Evolutionary conservation across 1,284 basidiomycete species (phyloP).

Genomic region (Austroboletus rostrupii): DNA sequence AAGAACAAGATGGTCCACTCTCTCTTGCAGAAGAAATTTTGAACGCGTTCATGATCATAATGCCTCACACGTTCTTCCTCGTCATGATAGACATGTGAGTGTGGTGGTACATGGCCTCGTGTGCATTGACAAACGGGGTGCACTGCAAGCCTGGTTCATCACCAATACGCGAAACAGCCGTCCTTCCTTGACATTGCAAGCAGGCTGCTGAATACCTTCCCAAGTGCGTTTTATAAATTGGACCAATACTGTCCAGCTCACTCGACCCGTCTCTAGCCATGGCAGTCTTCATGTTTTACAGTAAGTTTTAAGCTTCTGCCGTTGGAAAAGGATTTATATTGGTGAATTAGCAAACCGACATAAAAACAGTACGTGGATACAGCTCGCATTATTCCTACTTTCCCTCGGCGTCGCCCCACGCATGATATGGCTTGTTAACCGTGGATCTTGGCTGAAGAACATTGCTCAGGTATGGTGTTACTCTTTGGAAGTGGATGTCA

Average conservation of each 20-base stretch:
- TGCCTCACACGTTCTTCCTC: conserved; percentile 68
- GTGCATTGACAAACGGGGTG: conserved; percentile 5
- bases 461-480: conserved; percentile 60
- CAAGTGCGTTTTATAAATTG: conserved; percentile 48
- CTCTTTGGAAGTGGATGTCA: background rate
- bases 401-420: conserved; percentile 57
- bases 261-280: conserved; percentile 46
- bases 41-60: conserved; percentile 54
- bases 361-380: conserved; percentile 50
- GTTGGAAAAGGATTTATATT: conserved; percentile 2
- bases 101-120: background rate
- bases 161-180: conserved; percentile 64
- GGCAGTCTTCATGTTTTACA: conserved; percentile 72
- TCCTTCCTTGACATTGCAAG: conserved; percentile 44
- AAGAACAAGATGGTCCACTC: conserved; percentile 35
- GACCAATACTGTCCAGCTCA: conserved; percentile 4
- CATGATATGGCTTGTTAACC: conserved; percentile 68
- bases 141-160: conserved; percentile 59
- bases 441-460: conserved; percentile 59
- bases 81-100: conserved; percentile 77
- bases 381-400: conserved; percentile 54
- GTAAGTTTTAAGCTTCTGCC: conserved; percentile 38
- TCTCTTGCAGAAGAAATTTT: conserved; percentile 69
- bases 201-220: conserved; percentile 58
- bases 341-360: conserved; percentile 53